phyloP scores from a whole-genome alignment of 179 eudicot species.

The Heliamphora pulchella region DNA sequence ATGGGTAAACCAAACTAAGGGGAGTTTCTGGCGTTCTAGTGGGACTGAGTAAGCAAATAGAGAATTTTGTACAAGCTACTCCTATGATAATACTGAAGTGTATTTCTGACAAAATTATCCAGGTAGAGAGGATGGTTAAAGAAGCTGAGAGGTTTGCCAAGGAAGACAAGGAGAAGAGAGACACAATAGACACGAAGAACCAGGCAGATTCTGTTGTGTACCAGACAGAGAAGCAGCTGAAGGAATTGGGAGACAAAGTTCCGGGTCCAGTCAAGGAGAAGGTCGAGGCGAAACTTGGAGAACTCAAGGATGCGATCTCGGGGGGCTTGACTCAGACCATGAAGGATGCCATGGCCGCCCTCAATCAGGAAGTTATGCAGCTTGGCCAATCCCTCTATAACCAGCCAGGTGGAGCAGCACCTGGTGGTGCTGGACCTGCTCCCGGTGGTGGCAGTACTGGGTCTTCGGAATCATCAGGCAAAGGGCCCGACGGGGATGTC shows the following conservation, averaged over 20 bases:
- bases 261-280: conserved; percentile 82
- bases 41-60: neutral
- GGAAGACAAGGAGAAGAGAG: conserved; percentile 98
- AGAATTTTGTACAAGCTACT: neutral
- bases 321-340: conserved; percentile 72
- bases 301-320: conserved; percentile 71
- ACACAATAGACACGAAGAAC: conserved; percentile 88
- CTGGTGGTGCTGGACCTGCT: conserved; percentile 58
- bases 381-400: conserved; percentile 88
- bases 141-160: conserved; percentile 82
- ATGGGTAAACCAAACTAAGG: too few relatives aligned
- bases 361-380: conserved; percentile 98
- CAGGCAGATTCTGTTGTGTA: conserved; percentile 92
- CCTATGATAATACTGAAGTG: neutral
- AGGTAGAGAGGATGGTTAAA: conserved; percentile 85
- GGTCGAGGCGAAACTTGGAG: conserved; percentile 80
- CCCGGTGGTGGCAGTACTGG: conserved; percentile 57
- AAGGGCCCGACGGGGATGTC: conserved; percentile 83
- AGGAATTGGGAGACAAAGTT: conserved; percentile 91
- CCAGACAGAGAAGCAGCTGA: conserved; percentile 94
- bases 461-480: conserved; percentile 48
- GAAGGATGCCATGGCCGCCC: conserved; percentile 84
- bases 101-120: conserved; percentile 9
- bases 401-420: conserved; percentile 64
- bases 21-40: neutral